Evolutionary conservation across 176 grass and related monocot genomes (phyloP).

Genomic region (Tillandsia fasciculata): DNA sequence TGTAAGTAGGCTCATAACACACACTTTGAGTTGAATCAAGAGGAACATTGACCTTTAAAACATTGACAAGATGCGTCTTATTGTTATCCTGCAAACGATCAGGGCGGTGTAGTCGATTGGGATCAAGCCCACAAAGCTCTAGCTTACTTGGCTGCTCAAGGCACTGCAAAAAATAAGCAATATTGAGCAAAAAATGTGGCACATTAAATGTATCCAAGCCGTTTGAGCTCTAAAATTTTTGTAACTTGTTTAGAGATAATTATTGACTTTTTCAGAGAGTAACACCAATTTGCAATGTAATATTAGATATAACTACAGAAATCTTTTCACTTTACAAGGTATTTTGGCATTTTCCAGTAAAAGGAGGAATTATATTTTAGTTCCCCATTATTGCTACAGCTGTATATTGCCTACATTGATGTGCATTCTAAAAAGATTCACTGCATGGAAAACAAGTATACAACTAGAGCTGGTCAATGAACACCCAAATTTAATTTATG

Average conservation of each 20-base stretch:
- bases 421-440: too few species aligned
- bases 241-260: not conserved
- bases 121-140: slow-evolving; percentile 47
- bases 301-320: not conserved
- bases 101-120: slow-evolving; percentile 34
- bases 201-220: not conserved
- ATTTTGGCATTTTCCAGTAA: not conserved
- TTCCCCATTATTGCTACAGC: too few species aligned
- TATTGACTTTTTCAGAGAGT: not conserved
- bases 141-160: slow-evolving; percentile 36
- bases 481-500: too few species aligned
- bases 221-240: not conserved
- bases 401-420: too few species aligned
- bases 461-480: too few species aligned
- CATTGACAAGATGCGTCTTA: slow-evolving; percentile 42
- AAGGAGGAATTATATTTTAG: not conserved
- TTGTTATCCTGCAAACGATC: slow-evolving; percentile 46
- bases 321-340: not conserved
- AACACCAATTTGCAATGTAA: not conserved
- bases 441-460: too few species aligned
- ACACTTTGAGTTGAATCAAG: not conserved
- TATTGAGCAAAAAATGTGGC: not conserved
- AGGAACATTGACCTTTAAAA: slow-evolving; percentile 34
- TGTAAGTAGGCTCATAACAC: not conserved
- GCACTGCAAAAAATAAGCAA: slow-evolving; percentile 30